Percentiles rank a stretch among this genome's conserved stretches.
Conservation (phyloP, 768 basidiomycete genomes). For the Sporobolomyces pararoseus region DNA sequence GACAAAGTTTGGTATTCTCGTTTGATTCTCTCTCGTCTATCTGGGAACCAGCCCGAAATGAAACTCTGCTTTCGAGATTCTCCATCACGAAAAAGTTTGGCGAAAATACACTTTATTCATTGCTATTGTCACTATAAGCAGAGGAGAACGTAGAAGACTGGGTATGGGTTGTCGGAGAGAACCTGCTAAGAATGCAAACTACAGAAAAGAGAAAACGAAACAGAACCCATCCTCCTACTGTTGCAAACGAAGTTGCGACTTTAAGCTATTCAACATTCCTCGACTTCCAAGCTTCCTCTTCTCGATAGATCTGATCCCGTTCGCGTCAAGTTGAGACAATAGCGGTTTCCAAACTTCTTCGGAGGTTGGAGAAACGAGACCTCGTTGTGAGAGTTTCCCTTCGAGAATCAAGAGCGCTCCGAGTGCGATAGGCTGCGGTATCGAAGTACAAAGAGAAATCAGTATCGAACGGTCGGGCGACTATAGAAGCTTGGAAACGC, state of each 20-base stretch:
- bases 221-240: too few relatives aligned
- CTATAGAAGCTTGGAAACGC: neutral
- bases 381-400: constrained; percentile 53
- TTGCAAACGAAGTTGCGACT: neutral
- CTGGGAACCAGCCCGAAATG: too few relatives aligned
- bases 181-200: too few relatives aligned
- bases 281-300: constrained; percentile 42
- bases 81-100: too few relatives aligned
- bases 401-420: constrained; percentile 70
- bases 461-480: neutral
- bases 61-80: too few relatives aligned
- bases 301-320: constrained; percentile 48
- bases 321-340: constrained; percentile 59
- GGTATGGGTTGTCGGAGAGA: too few relatives aligned
- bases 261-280: constrained; percentile 29
- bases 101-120: too few relatives aligned
- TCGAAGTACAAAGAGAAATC: neutral
- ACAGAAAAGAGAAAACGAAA: too few relatives aligned
- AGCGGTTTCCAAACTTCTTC: constrained; percentile 62
- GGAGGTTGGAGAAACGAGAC: constrained; percentile 58
- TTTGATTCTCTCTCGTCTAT: too few relatives aligned
- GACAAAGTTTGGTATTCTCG: constrained; percentile 9
- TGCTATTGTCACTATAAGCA: too few relatives aligned
- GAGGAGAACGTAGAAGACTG: too few relatives aligned
- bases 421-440: constrained; percentile 70